Percentiles rank a stretch among this genome's conserved stretches.
Conservation (phyloP, 2,329 filamentous ascomycete species). For the Immersiporthe knoxdaviesiana region DNA sequence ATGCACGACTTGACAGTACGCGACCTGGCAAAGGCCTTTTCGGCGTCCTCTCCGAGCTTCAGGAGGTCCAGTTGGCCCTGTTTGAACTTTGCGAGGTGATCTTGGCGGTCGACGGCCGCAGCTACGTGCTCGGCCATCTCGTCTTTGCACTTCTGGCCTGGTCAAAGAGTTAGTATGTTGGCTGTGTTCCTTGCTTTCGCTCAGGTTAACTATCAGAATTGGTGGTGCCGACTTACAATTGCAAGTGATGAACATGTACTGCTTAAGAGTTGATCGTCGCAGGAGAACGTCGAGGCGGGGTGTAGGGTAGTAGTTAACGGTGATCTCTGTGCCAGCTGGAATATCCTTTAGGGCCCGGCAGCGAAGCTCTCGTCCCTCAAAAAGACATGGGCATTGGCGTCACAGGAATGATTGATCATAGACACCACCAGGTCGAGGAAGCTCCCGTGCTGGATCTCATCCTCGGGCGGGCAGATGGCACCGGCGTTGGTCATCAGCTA, state of each 20-base stretch:
- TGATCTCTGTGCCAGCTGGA: slow-evolving; percentile 41
- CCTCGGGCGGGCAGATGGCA: slow-evolving; percentile 32
- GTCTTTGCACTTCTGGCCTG: slow-evolving; percentile 36
- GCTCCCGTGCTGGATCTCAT: slow-evolving; percentile 34
- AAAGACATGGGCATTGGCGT: slow-evolving; percentile 40
- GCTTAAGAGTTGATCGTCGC: slow-evolving; percentile 33
- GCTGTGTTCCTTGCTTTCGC: not conserved
- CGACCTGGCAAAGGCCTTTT: slow-evolving; percentile 23
- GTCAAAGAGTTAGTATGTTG: not conserved
- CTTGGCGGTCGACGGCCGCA: slow-evolving; percentile 19
- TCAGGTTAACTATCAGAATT: too few species aligned
- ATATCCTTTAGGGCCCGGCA: slow-evolving; percentile 39
- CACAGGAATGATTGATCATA: slow-evolving; percentile 43
- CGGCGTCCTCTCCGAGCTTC: slow-evolving; percentile 28
- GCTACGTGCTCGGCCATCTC: slow-evolving; percentile 32
- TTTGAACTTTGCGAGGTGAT: slow-evolving; percentile 29
- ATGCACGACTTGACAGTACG: slow-evolving; percentile 29
- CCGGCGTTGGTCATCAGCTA: slow-evolving; percentile 37
- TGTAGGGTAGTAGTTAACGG: slow-evolving; percentile 38
- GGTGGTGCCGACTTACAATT: slow-evolving; percentile 32
- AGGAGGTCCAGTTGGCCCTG: slow-evolving; percentile 30
- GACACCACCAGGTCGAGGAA: slow-evolving; percentile 39
- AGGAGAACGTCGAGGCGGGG: slow-evolving; percentile 33
- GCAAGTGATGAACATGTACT: slow-evolving; percentile 37
- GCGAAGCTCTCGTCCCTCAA: slow-evolving; percentile 39